Base-by-base conservation (phyloP, 108 stramenopile genomes). In the Fistulifera solaris region DNA sequence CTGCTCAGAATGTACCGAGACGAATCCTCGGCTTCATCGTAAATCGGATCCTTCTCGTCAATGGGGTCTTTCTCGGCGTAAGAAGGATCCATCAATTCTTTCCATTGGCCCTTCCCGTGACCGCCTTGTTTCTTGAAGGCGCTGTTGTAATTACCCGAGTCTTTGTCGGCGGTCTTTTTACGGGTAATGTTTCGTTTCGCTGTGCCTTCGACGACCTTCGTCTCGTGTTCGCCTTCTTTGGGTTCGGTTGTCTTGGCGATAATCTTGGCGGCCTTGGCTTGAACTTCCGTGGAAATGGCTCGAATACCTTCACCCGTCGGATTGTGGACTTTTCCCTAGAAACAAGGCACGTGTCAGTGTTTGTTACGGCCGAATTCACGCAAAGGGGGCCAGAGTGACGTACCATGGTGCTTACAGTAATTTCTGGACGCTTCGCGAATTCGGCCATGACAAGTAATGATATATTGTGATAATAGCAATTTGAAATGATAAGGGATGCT, bases 121-220 rank as follows among this genome's bases (percentile, higher is more conserved):
- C 88, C 88, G 14, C 88, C 88, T n/a, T 83, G 78, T 55, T 86
- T 86, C 61, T 90, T 90, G 65, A 70, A 70, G 27, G 73, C 61
- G 40, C 67, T 76, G 56, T 90, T 77, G 52, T 72, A 90, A 41
- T 65, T 66, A n/a, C 81, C 81, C 8, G 73, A 68, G 27, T 63
- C 58, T 24, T 56, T 63, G 13, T 65, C 41, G 39, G 82, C 83
- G 8, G 80, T 81, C 58, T 90, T 86, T 62, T 90, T 90, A 3
- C 88, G 75, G 0, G 72, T 74, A 52, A 90, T 90, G 71, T 90
- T 90, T 10, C 87, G 83, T 46, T 78, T 73, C 18, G 82, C 66
- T 15, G 68, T 68, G 8, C 88, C 88, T 26, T 75, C 88, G 48
- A 43, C 70, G 19, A 73, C 72, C 39, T 80, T 62, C n/a, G 88